These are phyloP conservation scores for Trichoderma orchidacearum DNA, from an alignment of 495 filamentous ascomycete genomes.

Conservation along the genomic window DNA sequence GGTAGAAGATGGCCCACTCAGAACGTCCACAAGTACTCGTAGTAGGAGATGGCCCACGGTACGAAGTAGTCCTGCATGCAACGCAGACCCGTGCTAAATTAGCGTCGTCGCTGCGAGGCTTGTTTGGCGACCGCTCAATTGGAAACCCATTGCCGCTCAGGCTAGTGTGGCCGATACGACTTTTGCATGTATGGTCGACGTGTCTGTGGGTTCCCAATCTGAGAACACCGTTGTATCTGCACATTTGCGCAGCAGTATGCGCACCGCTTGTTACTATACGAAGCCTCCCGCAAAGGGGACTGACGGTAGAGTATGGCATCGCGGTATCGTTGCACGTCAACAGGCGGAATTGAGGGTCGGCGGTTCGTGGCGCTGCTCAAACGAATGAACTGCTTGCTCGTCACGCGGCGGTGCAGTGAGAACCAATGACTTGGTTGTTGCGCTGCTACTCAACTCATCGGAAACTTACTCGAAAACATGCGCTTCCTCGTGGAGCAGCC, in stretches of 20 bases:
- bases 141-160: background rate
- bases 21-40: background rate
- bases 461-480: background rate
- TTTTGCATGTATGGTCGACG: slow-evolving; percentile 1
- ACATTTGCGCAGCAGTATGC: background rate
- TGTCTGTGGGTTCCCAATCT: background rate
- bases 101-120: background rate
- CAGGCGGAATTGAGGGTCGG: background rate
- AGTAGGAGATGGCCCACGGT: background rate
- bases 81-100: background rate
- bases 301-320: too few relatives aligned
- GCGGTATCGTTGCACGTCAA: too few relatives aligned
- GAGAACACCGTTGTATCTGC: background rate
- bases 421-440: background rate
- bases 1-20: background rate
- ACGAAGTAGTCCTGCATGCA: background rate
- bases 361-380: too few relatives aligned
- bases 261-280: background rate
- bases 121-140: slow-evolving; percentile 1
- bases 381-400: too few relatives aligned
- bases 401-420: too few relatives aligned
- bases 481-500: background rate
- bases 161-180: background rate
- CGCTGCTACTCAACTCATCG: too few relatives aligned
- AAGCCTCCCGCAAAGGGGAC: too few relatives aligned